Evolutionary conservation across 352 stramenopile species (phyloP), one percentile per base, ranked within the genome.

Genomic region (Plasmopara muralis): DNA sequence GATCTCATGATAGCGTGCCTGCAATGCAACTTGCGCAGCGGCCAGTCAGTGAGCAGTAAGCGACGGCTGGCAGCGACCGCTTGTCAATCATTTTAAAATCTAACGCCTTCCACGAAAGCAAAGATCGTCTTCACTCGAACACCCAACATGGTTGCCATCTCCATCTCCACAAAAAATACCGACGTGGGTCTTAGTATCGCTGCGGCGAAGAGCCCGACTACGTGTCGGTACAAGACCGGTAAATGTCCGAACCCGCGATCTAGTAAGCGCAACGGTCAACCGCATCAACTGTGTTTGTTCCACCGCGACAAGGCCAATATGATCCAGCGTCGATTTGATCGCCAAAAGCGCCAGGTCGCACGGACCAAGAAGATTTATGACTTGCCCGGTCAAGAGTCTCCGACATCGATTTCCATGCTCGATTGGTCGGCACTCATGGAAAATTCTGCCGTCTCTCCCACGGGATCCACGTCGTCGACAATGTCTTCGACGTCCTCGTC

Each of bases 291-390:
- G 16, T 94, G 83, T 45, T 63, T 89, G 46, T 89, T 87, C 66
- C 83, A 94, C 60, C 81, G 83, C 29, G 79, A 92, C 66, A 94
- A 94, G 69, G 83, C 83, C 64, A 94, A 94, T 68, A 77, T 85
- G 67, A 94, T 89, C 62, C 83, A 94, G 64, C 81, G 83, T 66
- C 91, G 91, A 67, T 91, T 92, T 53, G 81, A 94, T 56, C 79
- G 83, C 43, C 81, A 94, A 60, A 94, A 94, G 72, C 83, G 83
- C 47, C 77, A 89, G 43, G 74, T 81, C 10, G 71, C 76, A 28
- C 78, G 81, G 50, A 65, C 64, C 49, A 70, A 72, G 34, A 89
- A 86, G 63, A 34, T 14, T 5, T 16, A 6, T 41, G 37, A 15
- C 37, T 41, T 53, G 9, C 42, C 60, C 29, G 43, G 48, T 38